Evolutionary conservation across 148 eudicot species (phyloP).

Genomic region (Diospyros kaki): DNA sequence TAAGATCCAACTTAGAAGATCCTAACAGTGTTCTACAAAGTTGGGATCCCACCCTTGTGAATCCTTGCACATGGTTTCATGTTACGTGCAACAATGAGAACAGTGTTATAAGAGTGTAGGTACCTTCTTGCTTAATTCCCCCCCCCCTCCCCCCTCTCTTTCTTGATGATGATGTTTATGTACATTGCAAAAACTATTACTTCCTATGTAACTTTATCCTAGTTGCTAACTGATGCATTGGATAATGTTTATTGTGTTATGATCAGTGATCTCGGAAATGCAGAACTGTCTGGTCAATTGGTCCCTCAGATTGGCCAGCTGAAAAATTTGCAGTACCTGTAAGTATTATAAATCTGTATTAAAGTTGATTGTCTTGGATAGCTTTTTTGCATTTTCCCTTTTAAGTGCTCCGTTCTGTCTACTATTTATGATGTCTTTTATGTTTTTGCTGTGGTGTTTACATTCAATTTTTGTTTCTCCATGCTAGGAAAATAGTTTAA

Average conservation of each 20-base stretch:
- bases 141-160: background rate
- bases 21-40: conserved; percentile 77
- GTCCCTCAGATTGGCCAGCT: conserved; percentile 49
- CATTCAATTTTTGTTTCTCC: background rate
- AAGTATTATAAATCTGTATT: conserved; percentile 18
- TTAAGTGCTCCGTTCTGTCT: background rate
- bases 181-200: no score
- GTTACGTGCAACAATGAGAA: conserved; percentile 78
- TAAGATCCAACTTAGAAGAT: conserved; percentile 56
- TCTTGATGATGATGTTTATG: background rate
- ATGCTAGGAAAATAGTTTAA: background rate
- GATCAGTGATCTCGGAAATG: conserved; percentile 62
- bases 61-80: conserved; percentile 93
- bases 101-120: conserved; percentile 70
- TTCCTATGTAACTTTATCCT: background rate
- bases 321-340: conserved; percentile 58
- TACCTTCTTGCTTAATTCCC: background rate
- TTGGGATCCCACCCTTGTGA: conserved; percentile 91
- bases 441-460: background rate
- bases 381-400: background rate
- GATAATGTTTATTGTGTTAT: conserved; percentile 9
- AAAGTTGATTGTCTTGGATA: background rate
- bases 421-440: no score
- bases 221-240: background rate
- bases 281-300: conserved; percentile 51